Evolutionary conservation across 83 land plant genomes (phyloP).

Genomic region (Picea mariana): DNA sequence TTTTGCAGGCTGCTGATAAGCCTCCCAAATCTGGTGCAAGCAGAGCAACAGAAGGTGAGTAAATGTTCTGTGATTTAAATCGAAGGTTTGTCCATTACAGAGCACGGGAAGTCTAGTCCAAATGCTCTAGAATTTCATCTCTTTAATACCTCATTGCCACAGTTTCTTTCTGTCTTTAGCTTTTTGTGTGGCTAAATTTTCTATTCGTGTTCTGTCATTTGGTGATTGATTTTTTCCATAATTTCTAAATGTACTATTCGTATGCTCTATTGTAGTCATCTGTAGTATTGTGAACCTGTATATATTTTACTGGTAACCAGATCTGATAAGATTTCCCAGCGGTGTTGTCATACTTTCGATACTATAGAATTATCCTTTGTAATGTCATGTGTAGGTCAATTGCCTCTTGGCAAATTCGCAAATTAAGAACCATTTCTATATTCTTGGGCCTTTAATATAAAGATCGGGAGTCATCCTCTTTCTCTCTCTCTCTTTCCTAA

Average conservation of each 20-base stretch:
- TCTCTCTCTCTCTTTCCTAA: too few relatives aligned
- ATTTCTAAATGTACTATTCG: background rate
- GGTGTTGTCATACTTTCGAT: background rate
- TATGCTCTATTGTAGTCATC: background rate
- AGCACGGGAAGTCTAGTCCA: background rate
- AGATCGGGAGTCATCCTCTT: background rate
- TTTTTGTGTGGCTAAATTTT: background rate
- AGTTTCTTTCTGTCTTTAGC: conserved; percentile 3
- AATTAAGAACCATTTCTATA: background rate
- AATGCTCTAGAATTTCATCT: background rate
- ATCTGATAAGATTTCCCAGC: too few relatives aligned
- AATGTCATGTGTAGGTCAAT: background rate
- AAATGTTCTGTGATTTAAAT: background rate
- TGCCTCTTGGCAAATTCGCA: background rate
- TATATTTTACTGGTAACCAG: background rate
- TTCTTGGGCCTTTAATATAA: background rate
- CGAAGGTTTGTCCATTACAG: background rate
- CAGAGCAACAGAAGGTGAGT: conserved; percentile 10
- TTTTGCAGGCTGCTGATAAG: conserved; percentile 12
- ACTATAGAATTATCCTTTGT: background rate
- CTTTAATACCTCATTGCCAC: background rate
- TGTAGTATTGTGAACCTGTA: too few relatives aligned
- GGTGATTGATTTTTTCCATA: background rate
- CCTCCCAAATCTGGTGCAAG: conserved; percentile 8
- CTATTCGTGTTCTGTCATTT: conserved; percentile 2